Conservation (phyloP, 345 rosid genomes). For the Cochlearia excelsa region DNA sequence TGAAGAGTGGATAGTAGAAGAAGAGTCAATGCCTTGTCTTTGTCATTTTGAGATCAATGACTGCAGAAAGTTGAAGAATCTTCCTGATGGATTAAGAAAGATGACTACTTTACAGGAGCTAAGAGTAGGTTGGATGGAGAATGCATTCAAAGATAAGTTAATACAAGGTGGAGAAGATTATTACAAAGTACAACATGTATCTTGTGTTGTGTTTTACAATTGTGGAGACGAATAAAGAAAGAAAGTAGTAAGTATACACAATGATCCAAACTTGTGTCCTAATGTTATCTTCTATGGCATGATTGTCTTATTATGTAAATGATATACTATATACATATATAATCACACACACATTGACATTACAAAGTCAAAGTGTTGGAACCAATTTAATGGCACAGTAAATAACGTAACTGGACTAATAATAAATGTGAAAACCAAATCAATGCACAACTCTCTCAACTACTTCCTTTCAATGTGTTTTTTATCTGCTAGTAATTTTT, state of each 20-base stretch:
- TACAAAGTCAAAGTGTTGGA: slow-evolving; percentile 13
- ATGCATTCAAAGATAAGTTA: too few relatives aligned
- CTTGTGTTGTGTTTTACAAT: too few relatives aligned
- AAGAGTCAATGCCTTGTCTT: slow-evolving; percentile 19
- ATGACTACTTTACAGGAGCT: too few relatives aligned
- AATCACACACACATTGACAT: background rate
- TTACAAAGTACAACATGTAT: too few relatives aligned
- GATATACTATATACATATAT: too few relatives aligned
- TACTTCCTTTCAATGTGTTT: slow-evolving; percentile 32
- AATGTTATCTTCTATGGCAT: too few relatives aligned
- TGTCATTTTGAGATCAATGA: slow-evolving; percentile 19
- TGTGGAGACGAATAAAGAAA: too few relatives aligned
- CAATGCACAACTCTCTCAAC: slow-evolving; percentile 29
- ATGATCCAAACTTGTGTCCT: too few relatives aligned
- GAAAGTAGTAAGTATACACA: too few relatives aligned
- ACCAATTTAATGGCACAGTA: slow-evolving; percentile 20
- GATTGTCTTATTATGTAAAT: too few relatives aligned
- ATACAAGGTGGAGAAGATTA: too few relatives aligned
- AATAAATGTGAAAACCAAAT: slow-evolving; percentile 13
- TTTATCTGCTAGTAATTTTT: slow-evolving; percentile 6
- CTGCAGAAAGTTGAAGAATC: slow-evolving; percentile 23
- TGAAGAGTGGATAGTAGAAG: slow-evolving; percentile 31
- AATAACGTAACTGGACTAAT: slow-evolving; percentile 10
- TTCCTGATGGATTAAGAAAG: slow-evolving; percentile 23
- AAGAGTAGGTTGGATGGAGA: too few relatives aligned